These are phyloP conservation scores for Dentiscutata heterogama DNA, from an alignment of 371 early-diverging fungal species.

Conservation along the genomic window DNA sequence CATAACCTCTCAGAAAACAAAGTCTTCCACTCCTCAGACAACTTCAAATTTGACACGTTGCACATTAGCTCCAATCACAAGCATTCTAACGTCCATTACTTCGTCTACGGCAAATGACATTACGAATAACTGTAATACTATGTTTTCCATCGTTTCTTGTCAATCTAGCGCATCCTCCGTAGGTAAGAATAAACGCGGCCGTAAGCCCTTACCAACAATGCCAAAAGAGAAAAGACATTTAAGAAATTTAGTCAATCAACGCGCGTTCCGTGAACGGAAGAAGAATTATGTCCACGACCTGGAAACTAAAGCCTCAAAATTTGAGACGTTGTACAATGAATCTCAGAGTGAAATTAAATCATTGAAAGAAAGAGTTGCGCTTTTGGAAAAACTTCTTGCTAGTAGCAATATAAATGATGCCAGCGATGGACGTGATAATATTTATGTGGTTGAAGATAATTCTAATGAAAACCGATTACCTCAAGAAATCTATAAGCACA, in stretches of 20 bases:
- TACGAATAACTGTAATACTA: too few species aligned
- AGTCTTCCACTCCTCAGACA: too few species aligned
- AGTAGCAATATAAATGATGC: not conserved
- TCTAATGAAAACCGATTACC: too few species aligned
- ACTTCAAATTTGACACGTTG: too few species aligned
- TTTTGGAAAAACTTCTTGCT: not conserved
- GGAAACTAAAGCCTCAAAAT: slow-evolving; percentile 24
- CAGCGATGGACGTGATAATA: not conserved
- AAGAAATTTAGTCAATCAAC: slow-evolving; percentile 40
- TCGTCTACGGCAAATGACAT: too few species aligned
- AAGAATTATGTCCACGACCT: slow-evolving; percentile 19
- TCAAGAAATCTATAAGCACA: too few species aligned
- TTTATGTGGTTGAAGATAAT: too few species aligned
- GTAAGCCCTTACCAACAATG: slow-evolving; percentile 39
- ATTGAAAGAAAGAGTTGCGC: slow-evolving; percentile 27
- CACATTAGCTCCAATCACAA: too few species aligned
- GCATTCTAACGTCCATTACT: too few species aligned
- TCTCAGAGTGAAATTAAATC: slow-evolving; percentile 11
- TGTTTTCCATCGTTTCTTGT: too few species aligned
- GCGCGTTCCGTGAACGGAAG: slow-evolving; percentile 37
- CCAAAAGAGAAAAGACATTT: slow-evolving; percentile 41
- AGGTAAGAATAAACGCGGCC: slow-evolving; percentile 36
- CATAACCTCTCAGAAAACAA: too few species aligned
- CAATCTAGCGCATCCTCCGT: not conserved
- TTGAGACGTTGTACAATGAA: not conserved